phyloP scores from a whole-genome alignment of 495 filamentous ascomycete species.

The Penicillium simplicissimum region DNA sequence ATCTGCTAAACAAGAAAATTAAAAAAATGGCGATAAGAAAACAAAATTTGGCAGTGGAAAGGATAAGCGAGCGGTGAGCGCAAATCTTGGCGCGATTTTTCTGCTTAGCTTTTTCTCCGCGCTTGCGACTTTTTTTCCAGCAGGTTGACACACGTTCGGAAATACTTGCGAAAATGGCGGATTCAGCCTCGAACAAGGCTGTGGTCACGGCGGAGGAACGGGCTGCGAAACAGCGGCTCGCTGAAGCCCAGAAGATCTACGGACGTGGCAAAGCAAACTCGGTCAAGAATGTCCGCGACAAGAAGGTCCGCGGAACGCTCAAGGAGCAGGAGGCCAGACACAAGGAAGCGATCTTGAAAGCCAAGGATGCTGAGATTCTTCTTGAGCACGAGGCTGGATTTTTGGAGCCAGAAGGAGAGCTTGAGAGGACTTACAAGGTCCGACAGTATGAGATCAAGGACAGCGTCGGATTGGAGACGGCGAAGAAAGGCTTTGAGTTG shows the following conservation, averaged over 20 bases:
- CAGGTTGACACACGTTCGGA: constrained; percentile 2
- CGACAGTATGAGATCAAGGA: constrained; percentile 81
- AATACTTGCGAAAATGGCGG: constrained; percentile 31
- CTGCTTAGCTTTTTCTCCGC: constrained; percentile 20
- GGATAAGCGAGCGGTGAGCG: constrained; percentile 42
- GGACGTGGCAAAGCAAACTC: constrained; percentile 75
- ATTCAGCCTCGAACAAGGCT: constrained; percentile 30
- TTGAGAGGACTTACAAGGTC: constrained; percentile 90
- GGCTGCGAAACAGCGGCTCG: constrained; percentile 41
- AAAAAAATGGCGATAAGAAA: constrained; percentile 39
- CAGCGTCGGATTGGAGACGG: constrained; percentile 75
- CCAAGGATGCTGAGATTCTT: constrained; percentile 93
- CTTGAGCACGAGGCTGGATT: constrained; percentile 86
- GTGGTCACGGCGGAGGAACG: constrained; percentile 34
- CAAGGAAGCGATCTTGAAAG: constrained; percentile 73
- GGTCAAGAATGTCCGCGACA: constrained; percentile 66
- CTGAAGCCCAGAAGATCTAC: constrained; percentile 75
- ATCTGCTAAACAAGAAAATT: constrained; percentile 15
- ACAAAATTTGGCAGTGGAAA: constrained; percentile 41
- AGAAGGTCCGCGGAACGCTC: constrained; percentile 83
- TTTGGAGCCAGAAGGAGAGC: constrained; percentile 81
- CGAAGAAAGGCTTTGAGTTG: constrained; percentile 90
- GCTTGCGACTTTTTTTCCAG: constrained; percentile 9
- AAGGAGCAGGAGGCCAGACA: constrained; percentile 77
- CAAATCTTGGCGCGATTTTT: constrained; percentile 37